These are phyloP conservation scores for Licmophora abbreviata DNA, from an alignment of 108 stramenopile species.

Conservation along the genomic window DNA sequence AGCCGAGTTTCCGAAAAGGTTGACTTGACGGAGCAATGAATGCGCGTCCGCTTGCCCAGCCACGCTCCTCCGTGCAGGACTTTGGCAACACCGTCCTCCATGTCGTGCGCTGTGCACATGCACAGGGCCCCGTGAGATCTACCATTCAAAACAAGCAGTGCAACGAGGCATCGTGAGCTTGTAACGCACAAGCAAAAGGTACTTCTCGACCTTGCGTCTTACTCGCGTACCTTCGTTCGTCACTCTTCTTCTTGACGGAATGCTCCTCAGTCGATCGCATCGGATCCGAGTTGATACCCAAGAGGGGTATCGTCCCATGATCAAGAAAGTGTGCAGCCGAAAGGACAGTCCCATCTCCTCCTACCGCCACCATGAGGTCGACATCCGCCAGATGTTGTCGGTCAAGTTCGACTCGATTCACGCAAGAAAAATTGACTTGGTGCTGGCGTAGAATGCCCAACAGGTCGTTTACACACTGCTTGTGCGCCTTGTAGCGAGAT, in stretches of 20 bases:
- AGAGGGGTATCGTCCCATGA: constrained; percentile 77
- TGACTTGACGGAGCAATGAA: constrained; percentile 83
- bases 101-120: constrained; percentile 70
- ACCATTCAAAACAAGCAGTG: too few relatives aligned
- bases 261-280: constrained; percentile 31
- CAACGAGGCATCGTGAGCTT: too few relatives aligned
- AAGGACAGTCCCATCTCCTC: constrained; percentile 94
- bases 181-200: background rate
- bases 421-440: constrained; percentile 72
- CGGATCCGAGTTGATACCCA: constrained; percentile 82
- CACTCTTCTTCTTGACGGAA: constrained; percentile 63
- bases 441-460: constrained; percentile 52
- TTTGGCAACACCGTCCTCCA: constrained; percentile 61
- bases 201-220: background rate
- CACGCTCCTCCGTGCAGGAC: constrained; percentile 66
- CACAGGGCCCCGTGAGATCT: constrained; percentile 4
- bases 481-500: constrained; percentile 86
- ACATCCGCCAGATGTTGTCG: constrained; percentile 88
- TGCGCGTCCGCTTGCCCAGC: constrained; percentile 54
- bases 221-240: constrained; percentile 71
- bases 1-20: constrained; percentile 91
- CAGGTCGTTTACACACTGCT: constrained; percentile 76
- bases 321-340: constrained; percentile 82
- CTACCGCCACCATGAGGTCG: constrained; percentile 91
- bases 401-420: constrained; percentile 92